Conservation (phyloP, 768 basidiomycete species). For the Kwoniella sp. region DNA sequence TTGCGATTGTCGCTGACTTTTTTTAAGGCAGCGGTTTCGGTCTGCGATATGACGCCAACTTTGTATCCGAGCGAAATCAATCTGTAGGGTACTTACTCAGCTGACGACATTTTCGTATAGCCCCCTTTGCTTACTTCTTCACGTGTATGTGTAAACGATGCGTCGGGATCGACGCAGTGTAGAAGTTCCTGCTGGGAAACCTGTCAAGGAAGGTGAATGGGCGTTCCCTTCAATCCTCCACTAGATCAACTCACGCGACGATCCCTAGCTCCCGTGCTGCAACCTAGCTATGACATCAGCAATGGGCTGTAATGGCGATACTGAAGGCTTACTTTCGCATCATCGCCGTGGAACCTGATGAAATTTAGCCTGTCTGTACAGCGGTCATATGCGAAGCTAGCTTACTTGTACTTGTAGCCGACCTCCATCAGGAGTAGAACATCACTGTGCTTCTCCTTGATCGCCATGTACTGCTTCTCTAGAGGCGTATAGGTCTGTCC, state of each 20-base stretch:
- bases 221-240: background rate
- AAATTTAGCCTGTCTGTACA: background rate
- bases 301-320: background rate
- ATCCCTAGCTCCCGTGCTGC: slow-evolving; percentile 49
- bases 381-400: background rate
- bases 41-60: slow-evolving; percentile 51
- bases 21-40: slow-evolving; percentile 50
- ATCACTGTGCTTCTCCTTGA: slow-evolving; percentile 46
- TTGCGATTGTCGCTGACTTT: slow-evolving; percentile 49
- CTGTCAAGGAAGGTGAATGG: slow-evolving; percentile 14
- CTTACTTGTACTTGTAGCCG: slow-evolving; percentile 50
- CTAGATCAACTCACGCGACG: slow-evolving; percentile 29
- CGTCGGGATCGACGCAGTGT: slow-evolving; percentile 48
- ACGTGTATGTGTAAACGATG: slow-evolving; percentile 50
- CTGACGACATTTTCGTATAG: background rate
- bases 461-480: slow-evolving; percentile 50
- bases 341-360: slow-evolving; percentile 48
- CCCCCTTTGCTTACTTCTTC: slow-evolving; percentile 38
- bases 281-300: slow-evolving; percentile 11
- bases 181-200: slow-evolving; percentile 50
- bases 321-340: slow-evolving; percentile 41
- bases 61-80: slow-evolving; percentile 49
- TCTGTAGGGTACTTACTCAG: slow-evolving; percentile 15
- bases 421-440: slow-evolving; percentile 50
- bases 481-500: slow-evolving; percentile 49